Evolutionary conservation across 495 filamentous ascomycete genomes (phyloP), one percentile per base, ranked within the genome.

Genomic region (Penicillium desertorum): DNA sequence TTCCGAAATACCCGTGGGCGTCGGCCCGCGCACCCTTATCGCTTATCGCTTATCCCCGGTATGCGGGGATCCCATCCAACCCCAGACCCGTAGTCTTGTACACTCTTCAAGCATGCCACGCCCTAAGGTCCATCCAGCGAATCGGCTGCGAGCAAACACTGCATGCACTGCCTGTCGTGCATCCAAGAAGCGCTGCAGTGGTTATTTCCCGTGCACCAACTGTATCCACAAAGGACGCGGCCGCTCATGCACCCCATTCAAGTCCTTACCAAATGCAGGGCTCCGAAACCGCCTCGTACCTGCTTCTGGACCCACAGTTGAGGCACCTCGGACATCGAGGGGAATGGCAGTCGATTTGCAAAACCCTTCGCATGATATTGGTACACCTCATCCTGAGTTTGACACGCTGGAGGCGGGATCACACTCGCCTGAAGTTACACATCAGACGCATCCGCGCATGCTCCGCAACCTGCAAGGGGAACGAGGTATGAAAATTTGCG

Each of bases 151-250:
- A 14, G 71, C 67, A 17, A 66, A 65, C 25, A 69, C 70, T 37
- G 73, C 73, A 48, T 76, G 73, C 46, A 66, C 68, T 6, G 57
- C 71, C 5, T 76, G 73, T 56, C 66, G 72, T 11, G 56, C 65
- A 10, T 71, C 73, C 11, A 74, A 76, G 56, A 76, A 73, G 59
- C 67, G 73, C 50, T 77, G 75, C 50, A 75, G 70, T 48, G 75
- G 75, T 29, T 66, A 57, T 5, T 73, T 74, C 48, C 75, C 75
- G 8, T 77, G 75, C 50, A 53, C 64, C 3, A 75, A 72, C 45
- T 77, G 75, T 54, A 62, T 70, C 30, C 46, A 61, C 25, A 72
- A 64, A 30, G 70, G 70, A 4, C 65, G 64, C 2, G 66, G 59
- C n/a, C 67, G 69, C 23, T 55, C 61, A 14, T 76, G 73, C 53